Conservation (phyloP, 768 basidiomycete genomes). For the Cubamyces lactineus region DNA sequence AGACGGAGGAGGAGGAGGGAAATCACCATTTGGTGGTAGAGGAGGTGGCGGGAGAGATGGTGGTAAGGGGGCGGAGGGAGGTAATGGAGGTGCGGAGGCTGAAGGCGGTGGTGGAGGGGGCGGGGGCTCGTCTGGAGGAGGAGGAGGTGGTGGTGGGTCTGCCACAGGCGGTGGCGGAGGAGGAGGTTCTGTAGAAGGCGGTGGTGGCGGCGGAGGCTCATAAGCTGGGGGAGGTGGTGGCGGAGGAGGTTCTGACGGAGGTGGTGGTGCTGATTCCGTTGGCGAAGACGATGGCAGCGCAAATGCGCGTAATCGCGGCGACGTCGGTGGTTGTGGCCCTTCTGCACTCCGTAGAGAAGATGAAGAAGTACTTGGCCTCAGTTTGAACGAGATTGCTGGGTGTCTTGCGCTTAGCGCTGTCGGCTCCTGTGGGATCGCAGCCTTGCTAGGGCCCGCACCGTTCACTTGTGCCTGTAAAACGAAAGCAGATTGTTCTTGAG, state of each 20-base stretch:
- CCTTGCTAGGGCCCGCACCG: slow-evolving; percentile 29
- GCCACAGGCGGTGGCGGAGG: slow-evolving; percentile 30
- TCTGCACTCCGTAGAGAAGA: slow-evolving; percentile 20
- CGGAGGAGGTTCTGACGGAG: slow-evolving; percentile 32
- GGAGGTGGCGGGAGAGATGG: slow-evolving; percentile 27
- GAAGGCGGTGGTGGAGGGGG: slow-evolving; percentile 33
- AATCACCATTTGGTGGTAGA: slow-evolving; percentile 23
- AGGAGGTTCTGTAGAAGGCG: slow-evolving; percentile 28
- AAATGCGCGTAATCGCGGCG: slow-evolving; percentile 34
- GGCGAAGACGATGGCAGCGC: slow-evolving; percentile 35
- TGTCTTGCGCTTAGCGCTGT: slow-evolving; percentile 27
- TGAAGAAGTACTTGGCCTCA: slow-evolving; percentile 33
- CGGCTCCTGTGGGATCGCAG: slow-evolving; percentile 28
- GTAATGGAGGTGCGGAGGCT: slow-evolving; percentile 28
- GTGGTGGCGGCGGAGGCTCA: slow-evolving; percentile 34
- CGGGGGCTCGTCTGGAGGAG: slow-evolving; percentile 24
- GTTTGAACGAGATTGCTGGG: slow-evolving; percentile 32
- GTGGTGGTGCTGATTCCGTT: slow-evolving; percentile 34
- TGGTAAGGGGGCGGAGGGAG: slow-evolving; percentile 28
- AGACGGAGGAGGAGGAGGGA: slow-evolving; percentile 31
- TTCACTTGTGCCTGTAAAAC: slow-evolving; percentile 27
- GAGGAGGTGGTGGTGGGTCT: slow-evolving; percentile 31
- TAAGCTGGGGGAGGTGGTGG: slow-evolving; percentile 33
- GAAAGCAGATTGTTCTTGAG: slow-evolving; percentile 15
- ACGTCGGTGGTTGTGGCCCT: slow-evolving; percentile 35